Conservation (phyloP, 2,329 filamentous ascomycete genomes). For the Exophiala sp. region DNA sequence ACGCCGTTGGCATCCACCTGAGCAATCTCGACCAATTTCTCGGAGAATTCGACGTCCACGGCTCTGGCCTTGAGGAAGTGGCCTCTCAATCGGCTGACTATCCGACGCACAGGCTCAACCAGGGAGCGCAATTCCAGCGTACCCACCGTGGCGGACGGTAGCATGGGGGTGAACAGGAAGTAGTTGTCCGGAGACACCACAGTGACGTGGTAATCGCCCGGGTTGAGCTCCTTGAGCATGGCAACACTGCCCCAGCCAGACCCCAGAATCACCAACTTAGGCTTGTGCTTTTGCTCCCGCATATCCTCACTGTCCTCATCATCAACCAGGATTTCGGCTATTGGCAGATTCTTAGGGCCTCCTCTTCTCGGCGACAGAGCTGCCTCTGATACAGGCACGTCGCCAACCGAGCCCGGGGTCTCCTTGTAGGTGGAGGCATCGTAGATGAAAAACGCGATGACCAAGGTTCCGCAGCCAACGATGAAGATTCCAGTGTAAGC, state of each 20-base stretch:
- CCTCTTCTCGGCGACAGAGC: slow-evolving; percentile 75
- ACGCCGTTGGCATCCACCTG: slow-evolving; percentile 65
- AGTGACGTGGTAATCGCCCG: slow-evolving; percentile 91
- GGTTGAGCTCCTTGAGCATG: slow-evolving; percentile 79
- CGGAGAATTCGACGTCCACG: slow-evolving; percentile 83
- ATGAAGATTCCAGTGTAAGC: slow-evolving; percentile 70
- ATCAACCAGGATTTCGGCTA: slow-evolving; percentile 79
- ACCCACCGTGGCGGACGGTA: slow-evolving; percentile 92
- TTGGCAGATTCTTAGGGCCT: slow-evolving; percentile 91
- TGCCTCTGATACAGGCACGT: slow-evolving; percentile 76
- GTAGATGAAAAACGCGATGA: slow-evolving; percentile 85
- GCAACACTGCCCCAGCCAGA: slow-evolving; percentile 95
- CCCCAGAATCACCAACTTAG: slow-evolving; percentile 83
- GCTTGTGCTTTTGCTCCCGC: slow-evolving; percentile 72
- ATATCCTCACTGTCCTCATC: slow-evolving; percentile 74
- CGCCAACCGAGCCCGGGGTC: slow-evolving; percentile 53
- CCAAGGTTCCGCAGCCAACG: slow-evolving; percentile 59
- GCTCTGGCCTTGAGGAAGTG: slow-evolving; percentile 87
- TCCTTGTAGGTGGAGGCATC: slow-evolving; percentile 87
- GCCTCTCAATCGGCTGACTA: slow-evolving; percentile 69
- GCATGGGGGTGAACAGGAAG: slow-evolving; percentile 96
- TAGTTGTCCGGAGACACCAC: slow-evolving; percentile 93
- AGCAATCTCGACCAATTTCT: slow-evolving; percentile 82
- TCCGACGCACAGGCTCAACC: slow-evolving; percentile 85
- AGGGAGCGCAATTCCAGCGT: slow-evolving; percentile 86